These are phyloP conservation scores for Trichophyton benhamiae DNA, from an alignment of 2,329 filamentous ascomycete species.

Conservation along the genomic window DNA sequence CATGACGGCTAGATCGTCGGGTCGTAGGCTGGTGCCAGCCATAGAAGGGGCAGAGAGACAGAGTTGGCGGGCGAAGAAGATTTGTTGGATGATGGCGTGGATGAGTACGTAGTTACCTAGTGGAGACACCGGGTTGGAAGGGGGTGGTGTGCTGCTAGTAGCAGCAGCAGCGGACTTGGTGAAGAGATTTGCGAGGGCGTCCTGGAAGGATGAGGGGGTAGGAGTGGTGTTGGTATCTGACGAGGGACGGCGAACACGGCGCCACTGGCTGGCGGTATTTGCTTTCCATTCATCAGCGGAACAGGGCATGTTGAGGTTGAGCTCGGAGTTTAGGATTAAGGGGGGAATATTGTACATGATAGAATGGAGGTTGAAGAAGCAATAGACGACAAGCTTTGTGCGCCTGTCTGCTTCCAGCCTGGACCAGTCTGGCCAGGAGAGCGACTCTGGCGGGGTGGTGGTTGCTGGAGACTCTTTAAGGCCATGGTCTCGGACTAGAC, in stretches of 20 bases:
- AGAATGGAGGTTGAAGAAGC: slow-evolving; percentile 48
- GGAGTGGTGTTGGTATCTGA: slow-evolving; percentile 25
- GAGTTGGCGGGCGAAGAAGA: slow-evolving; percentile 40
- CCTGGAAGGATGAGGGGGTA: slow-evolving; percentile 26
- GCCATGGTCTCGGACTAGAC: slow-evolving; percentile 44
- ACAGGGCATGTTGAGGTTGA: slow-evolving; percentile 44
- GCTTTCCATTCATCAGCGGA: slow-evolving; percentile 46
- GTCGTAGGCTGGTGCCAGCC: slow-evolving; percentile 31
- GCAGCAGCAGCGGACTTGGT: slow-evolving; percentile 16
- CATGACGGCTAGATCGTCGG: slow-evolving; percentile 34
- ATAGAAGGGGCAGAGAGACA: slow-evolving; percentile 35
- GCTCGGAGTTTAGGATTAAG: slow-evolving; percentile 43
- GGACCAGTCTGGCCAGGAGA: slow-evolving; percentile 44
- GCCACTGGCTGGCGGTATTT: slow-evolving; percentile 39
- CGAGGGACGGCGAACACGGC: slow-evolving; percentile 25
- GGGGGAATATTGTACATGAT: slow-evolving; percentile 52
- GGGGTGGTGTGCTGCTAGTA: slow-evolving; percentile 19
- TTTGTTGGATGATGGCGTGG: slow-evolving; percentile 43
- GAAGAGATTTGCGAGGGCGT: slow-evolving; percentile 35
- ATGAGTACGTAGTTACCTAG: slow-evolving; percentile 45
- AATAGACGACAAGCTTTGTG: slow-evolving; percentile 46
- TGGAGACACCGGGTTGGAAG: slow-evolving; percentile 33
- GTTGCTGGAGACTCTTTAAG: slow-evolving; percentile 25
- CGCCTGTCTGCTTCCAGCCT: slow-evolving; percentile 41
- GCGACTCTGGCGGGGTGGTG: slow-evolving; percentile 25